These are phyloP conservation scores for Lavandula angustifolia DNA, from an alignment of 257 asterid genomes.

Conservation along the genomic window DNA sequence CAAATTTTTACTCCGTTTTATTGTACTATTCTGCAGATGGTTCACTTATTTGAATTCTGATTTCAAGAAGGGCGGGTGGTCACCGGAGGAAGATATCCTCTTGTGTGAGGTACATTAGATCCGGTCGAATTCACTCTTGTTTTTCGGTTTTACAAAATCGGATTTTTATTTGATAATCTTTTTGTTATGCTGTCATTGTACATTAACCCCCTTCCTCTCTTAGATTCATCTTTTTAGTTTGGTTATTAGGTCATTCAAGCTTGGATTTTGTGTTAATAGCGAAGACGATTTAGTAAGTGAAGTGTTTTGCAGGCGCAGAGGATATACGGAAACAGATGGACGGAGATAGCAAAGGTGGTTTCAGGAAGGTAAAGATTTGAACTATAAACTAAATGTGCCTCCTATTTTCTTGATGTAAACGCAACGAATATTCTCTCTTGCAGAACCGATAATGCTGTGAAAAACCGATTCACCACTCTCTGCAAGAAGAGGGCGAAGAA, in stretches of 20 bases:
- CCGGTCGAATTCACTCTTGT: slow-evolving; percentile 6
- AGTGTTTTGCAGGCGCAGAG: slow-evolving; percentile 72
- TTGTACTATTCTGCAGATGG: slow-evolving; percentile 58
- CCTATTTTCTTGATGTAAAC: background rate
- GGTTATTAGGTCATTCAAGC: slow-evolving; percentile 1
- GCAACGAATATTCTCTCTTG: background rate
- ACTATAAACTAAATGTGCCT: background rate
- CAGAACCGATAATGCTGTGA: slow-evolving; percentile 97
- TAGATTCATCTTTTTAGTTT: slow-evolving; percentile 19
- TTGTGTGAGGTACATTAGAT: slow-evolving; percentile 71
- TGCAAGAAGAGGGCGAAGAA: slow-evolving; percentile 83
- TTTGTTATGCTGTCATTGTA: too few relatives aligned
- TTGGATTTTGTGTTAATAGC: background rate
- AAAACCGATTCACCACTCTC: slow-evolving; percentile 82
- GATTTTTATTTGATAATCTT: too few relatives aligned
- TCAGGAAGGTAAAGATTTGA: slow-evolving; percentile 77
- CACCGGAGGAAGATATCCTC: slow-evolving; percentile 95
- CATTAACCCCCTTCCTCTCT: background rate
- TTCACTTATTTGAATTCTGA: slow-evolving; percentile 92
- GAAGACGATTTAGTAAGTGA: slow-evolving; percentile 25
- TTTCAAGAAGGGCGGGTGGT: slow-evolving; percentile 99
- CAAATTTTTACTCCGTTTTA: background rate
- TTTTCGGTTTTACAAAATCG: slow-evolving; percentile 10
- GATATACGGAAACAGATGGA: slow-evolving; percentile 91
- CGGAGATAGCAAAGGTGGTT: slow-evolving; percentile 97